phyloP scores from a whole-genome alignment of 257 asterid genomes.

The Solanum chaucha region DNA sequence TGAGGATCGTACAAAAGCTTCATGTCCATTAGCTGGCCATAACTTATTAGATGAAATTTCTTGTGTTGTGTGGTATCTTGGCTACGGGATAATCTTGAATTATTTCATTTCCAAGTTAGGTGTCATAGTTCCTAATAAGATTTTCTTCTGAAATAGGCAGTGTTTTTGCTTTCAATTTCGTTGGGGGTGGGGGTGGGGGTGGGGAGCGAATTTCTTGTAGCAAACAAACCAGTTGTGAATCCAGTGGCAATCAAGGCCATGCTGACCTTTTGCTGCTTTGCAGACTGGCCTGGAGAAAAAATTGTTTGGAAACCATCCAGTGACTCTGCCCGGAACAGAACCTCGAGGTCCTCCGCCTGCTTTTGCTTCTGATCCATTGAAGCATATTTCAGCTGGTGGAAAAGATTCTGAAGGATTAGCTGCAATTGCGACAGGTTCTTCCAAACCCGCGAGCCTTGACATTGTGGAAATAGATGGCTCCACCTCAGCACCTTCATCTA shows the following conservation, averaged over 20 bases:
- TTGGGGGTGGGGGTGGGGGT: neutral
- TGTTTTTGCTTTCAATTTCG: neutral
- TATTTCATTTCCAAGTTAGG: neutral
- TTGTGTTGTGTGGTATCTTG: neutral
- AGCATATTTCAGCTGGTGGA: slow-evolving; percentile 23
- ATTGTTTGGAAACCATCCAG: slow-evolving; percentile 82
- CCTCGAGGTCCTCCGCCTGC: slow-evolving; percentile 77
- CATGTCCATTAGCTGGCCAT: neutral
- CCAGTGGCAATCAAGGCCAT: neutral
- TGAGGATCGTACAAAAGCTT: neutral
- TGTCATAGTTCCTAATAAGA: neutral
- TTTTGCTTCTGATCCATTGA: slow-evolving; percentile 68
- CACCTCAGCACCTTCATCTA: slow-evolving; percentile 39
- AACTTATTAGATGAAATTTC: neutral
- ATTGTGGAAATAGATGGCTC: slow-evolving; percentile 55
- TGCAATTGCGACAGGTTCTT: slow-evolving; percentile 26
- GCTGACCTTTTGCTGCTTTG: slow-evolving; percentile 1
- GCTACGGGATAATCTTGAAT: neutral
- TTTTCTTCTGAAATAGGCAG: neutral
- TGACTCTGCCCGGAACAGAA: slow-evolving; percentile 48
- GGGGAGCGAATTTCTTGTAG: neutral
- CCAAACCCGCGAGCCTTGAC: slow-evolving; percentile 43
- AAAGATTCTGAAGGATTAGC: slow-evolving; percentile 22
- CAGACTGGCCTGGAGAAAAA: slow-evolving; percentile 91
- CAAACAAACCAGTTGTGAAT: neutral